Evolutionary conservation across 1,284 basidiomycete genomes (phyloP), one percentile per base, ranked within the genome.

Genomic region (Rhodotorula sp.): DNA sequence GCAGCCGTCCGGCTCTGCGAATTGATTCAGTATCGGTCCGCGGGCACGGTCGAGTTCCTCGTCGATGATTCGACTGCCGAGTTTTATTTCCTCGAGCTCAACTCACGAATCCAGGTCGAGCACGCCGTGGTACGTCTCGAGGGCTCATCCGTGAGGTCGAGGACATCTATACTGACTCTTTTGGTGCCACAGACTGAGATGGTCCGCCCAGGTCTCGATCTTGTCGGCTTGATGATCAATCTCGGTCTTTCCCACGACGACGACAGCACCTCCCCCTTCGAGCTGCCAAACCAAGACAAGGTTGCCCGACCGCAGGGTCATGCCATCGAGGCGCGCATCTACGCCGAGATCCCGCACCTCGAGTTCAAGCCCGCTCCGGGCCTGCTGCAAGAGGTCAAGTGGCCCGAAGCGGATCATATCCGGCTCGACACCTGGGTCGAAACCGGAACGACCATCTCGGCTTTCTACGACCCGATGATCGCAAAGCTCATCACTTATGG

Each of bases 291-390:
- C 2, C 65, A 67, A 52, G 60, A 45, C 3, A 19, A 31, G 8
- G 59, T 69, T 10, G 48, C 62, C 2, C 7, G 43, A 7, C 63
- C 68, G 23, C 23, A 55, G 5, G 81, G 81, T 2, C 77, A 77
- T 72, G 85, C 87, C 0, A 87, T 90, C 62, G 89, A 91, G 80
- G 85, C 69, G 7, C 65, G 68, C 47, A 95, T 97, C 75, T 97
- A 97, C 80, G 94, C 94, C 14, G 93, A 97, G 81, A 92, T 94
- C 77, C 92, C 93, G 23, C 85, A 92, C 77, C 91, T 91, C 59
- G 87, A 91, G 79, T 97, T 97, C 83, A 85, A 95, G 21, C 93
- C 93, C 1, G 93, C 95, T 79, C 93, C 92, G 26, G 94, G 93
- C 2, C 84, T 85, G 5, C 84, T 97, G 5, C 81, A 91, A 26